Evolutionary conservation across 2,329 filamentous ascomycete species (phyloP).

Genomic region (Hypoxylon rubiginosum): DNA sequence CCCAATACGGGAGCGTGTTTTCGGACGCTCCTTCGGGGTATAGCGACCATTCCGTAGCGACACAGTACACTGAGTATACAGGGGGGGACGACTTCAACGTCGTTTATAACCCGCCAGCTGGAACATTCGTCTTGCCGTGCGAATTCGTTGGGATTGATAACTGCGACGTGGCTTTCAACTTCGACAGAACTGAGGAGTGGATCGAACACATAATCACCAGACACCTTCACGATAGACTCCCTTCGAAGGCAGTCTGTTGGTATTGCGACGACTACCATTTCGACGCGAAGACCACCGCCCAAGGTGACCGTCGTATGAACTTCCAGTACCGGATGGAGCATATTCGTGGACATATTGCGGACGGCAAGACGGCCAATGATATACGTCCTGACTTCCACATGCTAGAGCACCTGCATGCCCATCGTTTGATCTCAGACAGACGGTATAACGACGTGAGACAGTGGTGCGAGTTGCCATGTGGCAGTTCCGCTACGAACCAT

Average conservation of each 20-base stretch:
- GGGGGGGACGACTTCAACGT: background rate
- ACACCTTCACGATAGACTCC: conserved; percentile 56
- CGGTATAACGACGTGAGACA: conserved; percentile 9
- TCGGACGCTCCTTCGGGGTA: conserved; percentile 3
- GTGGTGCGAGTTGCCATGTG: conserved; percentile 32
- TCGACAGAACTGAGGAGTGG: conserved; percentile 59
- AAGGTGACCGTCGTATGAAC: conserved; percentile 40
- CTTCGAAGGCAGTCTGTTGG: conserved; percentile 60
- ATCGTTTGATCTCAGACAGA: conserved; percentile 25
- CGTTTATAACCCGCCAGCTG: conserved; percentile 8
- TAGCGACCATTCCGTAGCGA: conserved; percentile 9
- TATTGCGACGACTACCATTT: conserved; percentile 61
- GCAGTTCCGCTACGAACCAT: conserved; percentile 7
- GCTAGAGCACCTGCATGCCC: conserved; percentile 73
- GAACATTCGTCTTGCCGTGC: conserved; percentile 55
- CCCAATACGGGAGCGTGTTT: conserved; percentile 5
- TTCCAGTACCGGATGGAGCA: conserved; percentile 63
- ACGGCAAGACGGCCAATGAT: conserved; percentile 41
- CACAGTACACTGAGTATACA: conserved; percentile 3
- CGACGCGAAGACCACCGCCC: conserved; percentile 32
- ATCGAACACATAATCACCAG: conserved; percentile 58
- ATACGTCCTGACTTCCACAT: conserved; percentile 93
- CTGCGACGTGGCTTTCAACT: conserved; percentile 57
- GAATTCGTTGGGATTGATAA: conserved; percentile 57
- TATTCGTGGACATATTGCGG: conserved; percentile 60